phyloP scores from a whole-genome alignment of 371 early-diverging fungal species.

The Syncephalastrum sp. region DNA sequence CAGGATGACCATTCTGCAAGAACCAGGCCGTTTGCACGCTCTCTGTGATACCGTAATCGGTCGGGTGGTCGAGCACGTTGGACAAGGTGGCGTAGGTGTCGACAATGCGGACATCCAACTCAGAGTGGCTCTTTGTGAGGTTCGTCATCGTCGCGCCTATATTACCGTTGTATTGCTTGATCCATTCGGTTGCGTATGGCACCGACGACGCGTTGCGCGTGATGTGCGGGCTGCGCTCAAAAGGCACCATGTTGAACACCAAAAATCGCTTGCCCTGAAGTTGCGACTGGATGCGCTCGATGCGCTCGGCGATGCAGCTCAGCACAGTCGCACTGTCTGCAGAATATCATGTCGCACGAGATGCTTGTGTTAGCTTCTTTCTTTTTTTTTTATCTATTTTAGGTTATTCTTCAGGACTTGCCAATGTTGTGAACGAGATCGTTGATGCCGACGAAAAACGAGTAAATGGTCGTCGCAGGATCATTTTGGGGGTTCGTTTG shows the following conservation, averaged over 20 bases:
- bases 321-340: conserved; percentile 2
- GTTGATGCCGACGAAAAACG: conserved; percentile 15
- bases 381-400: background rate
- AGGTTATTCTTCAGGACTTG: background rate
- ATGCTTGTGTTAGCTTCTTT: background rate
- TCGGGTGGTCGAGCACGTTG: conserved; percentile 6
- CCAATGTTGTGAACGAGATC: conserved; percentile 8
- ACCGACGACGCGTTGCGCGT: background rate
- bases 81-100: conserved; percentile 4
- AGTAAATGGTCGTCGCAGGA: conserved; percentile 3
- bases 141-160: background rate
- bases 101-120: background rate
- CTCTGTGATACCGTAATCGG: conserved; percentile 8
- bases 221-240: conserved; percentile 9
- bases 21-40: background rate
- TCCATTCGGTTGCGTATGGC: conserved; percentile 1
- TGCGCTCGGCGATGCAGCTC: conserved; percentile 5
- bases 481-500: background rate
- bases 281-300: conserved; percentile 1
- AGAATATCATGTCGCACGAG: background rate
- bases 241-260: conserved; percentile 16
- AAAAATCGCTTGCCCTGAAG: conserved; percentile 10
- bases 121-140: background rate
- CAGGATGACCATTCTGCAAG: too few relatives aligned
- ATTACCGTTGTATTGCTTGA: conserved; percentile 8